These are phyloP conservation scores for Diaporthe helianthi DNA, from an alignment of 2,329 filamentous ascomycete species.

Conservation along the genomic window DNA sequence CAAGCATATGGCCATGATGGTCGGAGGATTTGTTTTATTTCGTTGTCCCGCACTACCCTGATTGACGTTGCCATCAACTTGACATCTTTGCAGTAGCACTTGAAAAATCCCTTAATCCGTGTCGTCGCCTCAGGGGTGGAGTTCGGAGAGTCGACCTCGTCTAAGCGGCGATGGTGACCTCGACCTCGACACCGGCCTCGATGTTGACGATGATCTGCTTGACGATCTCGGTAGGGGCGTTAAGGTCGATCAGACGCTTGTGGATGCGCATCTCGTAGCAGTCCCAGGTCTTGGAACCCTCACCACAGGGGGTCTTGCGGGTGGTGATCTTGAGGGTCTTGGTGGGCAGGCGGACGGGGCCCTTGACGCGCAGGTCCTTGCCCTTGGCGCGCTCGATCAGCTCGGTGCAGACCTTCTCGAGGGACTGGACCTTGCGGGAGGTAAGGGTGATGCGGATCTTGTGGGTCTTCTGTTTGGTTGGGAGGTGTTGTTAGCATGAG, in stretches of 20 bases:
- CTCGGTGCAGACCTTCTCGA: constrained; percentile 98
- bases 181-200: constrained; percentile 90
- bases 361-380: constrained; percentile 99
- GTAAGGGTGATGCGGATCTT: constrained; percentile 98
- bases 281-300: constrained; percentile 99
- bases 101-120: background rate
- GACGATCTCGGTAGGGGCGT: constrained; percentile 96
- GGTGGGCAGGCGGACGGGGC: constrained; percentile 95
- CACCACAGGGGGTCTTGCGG: constrained; percentile 99
- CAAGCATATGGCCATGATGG: background rate
- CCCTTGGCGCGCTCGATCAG: constrained; percentile 97
- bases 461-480: constrained; percentile 77
- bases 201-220: constrained; percentile 98
- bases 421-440: constrained; percentile 89
- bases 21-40: background rate
- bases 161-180: constrained; percentile 90
- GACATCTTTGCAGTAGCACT: constrained; percentile 1
- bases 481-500: background rate
- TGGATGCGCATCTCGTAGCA: constrained; percentile 99
- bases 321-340: constrained; percentile 97
- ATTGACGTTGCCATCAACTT: constrained; percentile 24
- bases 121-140: no score
- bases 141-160: background rate
- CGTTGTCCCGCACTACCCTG: constrained; percentile 26
- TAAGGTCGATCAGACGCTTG: constrained; percentile 97